Evolutionary conservation across 2,329 filamentous ascomycete species (phyloP), one percentile per base, ranked within the genome.

Genomic region (Salinomyces thailandicus): DNA sequence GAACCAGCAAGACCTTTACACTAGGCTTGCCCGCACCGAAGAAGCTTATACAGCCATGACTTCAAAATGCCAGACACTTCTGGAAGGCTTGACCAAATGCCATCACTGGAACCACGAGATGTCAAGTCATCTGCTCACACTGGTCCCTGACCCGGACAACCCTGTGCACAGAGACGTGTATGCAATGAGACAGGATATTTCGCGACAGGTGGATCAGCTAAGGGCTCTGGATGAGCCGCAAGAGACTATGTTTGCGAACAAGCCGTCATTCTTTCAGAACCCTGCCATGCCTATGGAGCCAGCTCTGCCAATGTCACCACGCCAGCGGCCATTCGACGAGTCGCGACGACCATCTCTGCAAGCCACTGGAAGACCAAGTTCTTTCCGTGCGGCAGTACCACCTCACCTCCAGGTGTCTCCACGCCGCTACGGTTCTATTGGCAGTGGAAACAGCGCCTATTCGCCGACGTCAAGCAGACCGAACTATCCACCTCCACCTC

Each of bases 261-360:
- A 60, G 39, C 55, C 57, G 20, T 64, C 63, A 38, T 65, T 62
- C 44, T 62, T 64, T 53, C 61, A 62, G 14, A 45, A 43, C 9
- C 48, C 39, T 17, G 41, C 43, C 11, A 35, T 41, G 7, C 38
- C 48, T 3, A 43, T 46, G 35, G 54, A 55, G 29, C 47, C 49
- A 12, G 31, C 39, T 2, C 40, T 53, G 29, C 86, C 87, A 8
- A 73, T 94, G 26, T 96, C 89, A 27, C 89, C 89, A 14, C 78
- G 86, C 44, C 87, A 94, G 61, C 65, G 87, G 46, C 77, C 86
- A 7, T 82, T 87, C 53, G 87, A 94, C 52, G 89, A 94, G 41
- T 75, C 77, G 37, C 79, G 86, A 42, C 73, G 83, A 33, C 72
- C 72, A 16, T 85, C 80, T 34, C 67, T 87, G 33, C 70, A 75